These are phyloP conservation scores for Fragaria ananassa DNA, from an alignment of 306 rosid species.

Conservation along the genomic window DNA sequence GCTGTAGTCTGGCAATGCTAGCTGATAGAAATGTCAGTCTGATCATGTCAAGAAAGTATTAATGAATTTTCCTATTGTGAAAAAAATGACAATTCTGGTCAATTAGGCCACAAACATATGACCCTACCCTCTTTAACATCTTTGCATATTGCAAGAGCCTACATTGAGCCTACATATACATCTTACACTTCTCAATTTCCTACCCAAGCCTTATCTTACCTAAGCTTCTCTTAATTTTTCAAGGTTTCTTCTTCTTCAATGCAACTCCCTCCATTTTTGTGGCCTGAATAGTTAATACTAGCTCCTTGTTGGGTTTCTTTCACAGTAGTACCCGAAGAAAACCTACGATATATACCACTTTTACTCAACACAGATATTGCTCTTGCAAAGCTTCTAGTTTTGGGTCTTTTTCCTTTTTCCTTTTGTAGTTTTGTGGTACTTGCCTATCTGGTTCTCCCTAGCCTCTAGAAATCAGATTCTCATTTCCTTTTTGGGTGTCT, in stretches of 20 bases:
- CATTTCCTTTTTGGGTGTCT: constrained; percentile 16
- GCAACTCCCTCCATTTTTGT: neutral
- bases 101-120: constrained; percentile 39
- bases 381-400: constrained; percentile 12
- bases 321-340: constrained; percentile 10
- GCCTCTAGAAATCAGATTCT: constrained; percentile 21
- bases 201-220: constrained; percentile 20
- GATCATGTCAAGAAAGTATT: neutral
- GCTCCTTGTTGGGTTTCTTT: constrained; percentile 30
- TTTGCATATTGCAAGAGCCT: constrained; percentile 39
- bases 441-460: constrained; percentile 20
- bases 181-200: constrained; percentile 25
- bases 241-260: constrained; percentile 12
- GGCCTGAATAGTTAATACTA: neutral
- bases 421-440: constrained; percentile 35
- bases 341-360: neutral
- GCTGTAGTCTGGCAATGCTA: neutral
- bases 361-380: neutral
- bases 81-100: constrained; percentile 26
- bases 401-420: constrained; percentile 32
- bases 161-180: constrained; percentile 52
- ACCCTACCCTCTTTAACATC: constrained; percentile 54
- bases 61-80: constrained; percentile 1
- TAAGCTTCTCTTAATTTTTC: constrained; percentile 24
- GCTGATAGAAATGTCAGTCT: neutral